phyloP scores from a whole-genome alignment of 768 basidiomycete species.

The Boletus rubescentipes region DNA sequence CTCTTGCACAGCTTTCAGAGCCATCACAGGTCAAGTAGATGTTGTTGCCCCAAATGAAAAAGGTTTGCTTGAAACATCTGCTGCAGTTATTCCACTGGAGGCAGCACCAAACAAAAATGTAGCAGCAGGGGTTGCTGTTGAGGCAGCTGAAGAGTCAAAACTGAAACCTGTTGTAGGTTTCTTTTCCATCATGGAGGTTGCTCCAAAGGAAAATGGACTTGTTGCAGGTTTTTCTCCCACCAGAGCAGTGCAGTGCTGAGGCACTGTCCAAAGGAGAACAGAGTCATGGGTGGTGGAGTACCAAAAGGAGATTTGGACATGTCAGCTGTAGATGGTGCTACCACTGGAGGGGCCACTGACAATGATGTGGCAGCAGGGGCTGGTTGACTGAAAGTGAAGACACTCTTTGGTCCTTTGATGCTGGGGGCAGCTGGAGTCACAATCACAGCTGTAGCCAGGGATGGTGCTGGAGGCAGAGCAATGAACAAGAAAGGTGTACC shows the following conservation, averaged over 20 bases:
- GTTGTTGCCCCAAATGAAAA: constrained; percentile 53
- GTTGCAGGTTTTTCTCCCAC: constrained; percentile 24
- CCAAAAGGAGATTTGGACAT: constrained; percentile 45
- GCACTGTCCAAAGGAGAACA: constrained; percentile 47
- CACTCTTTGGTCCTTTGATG: constrained; percentile 32
- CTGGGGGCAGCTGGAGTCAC: constrained; percentile 13
- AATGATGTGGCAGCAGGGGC: constrained; percentile 7
- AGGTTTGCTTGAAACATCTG: constrained; percentile 48
- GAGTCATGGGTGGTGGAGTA: constrained; percentile 20
- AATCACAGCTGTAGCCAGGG: not conserved
- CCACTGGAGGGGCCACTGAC: constrained; percentile 6
- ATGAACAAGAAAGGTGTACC: constrained; percentile 30
- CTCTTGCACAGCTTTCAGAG: constrained; percentile 65
- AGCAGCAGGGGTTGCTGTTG: constrained; percentile 32
- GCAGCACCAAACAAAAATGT: constrained; percentile 51
- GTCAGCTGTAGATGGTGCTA: constrained; percentile 27
- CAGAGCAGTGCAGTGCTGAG: constrained; percentile 22
- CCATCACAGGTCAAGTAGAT: constrained; percentile 54
- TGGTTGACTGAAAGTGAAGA: constrained; percentile 34
- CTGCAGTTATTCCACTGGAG: constrained; percentile 31
- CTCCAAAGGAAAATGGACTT: constrained; percentile 27
- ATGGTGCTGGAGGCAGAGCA: constrained; percentile 12
- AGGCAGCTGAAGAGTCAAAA: constrained; percentile 40
- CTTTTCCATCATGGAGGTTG: constrained; percentile 36
- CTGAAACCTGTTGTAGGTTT: constrained; percentile 40